These are phyloP conservation scores for Monosporascus sp. DNA, from an alignment of 2,329 filamentous ascomycete species.

Conservation along the genomic window DNA sequence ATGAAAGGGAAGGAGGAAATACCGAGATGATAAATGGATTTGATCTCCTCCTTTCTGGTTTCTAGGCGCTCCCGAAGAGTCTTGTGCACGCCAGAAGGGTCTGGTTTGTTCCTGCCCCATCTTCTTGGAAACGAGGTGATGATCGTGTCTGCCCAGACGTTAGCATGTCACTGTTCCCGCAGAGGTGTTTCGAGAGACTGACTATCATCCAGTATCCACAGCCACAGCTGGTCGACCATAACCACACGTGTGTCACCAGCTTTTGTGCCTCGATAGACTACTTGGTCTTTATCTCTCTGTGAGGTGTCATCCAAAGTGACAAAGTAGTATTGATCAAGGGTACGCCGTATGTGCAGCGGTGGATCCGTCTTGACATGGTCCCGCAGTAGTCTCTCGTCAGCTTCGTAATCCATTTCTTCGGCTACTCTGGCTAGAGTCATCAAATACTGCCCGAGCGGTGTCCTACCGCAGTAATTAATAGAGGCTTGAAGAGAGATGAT, in stretches of 20 bases:
- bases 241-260: constrained; percentile 2
- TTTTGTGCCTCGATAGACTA: constrained; percentile 11
- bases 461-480: neutral
- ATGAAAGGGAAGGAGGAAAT: neutral
- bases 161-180: neutral
- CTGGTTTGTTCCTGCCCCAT: constrained; percentile 32
- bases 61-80: constrained; percentile 23
- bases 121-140: constrained; percentile 33
- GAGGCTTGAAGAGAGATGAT: neutral
- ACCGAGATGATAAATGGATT: constrained; percentile 21
- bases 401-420: constrained; percentile 30
- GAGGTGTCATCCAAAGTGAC: constrained; percentile 22
- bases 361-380: constrained; percentile 22
- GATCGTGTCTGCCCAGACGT: constrained; percentile 25
- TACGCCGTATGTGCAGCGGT: constrained; percentile 21
- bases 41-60: constrained; percentile 13
- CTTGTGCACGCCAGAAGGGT: constrained; percentile 30
- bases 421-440: constrained; percentile 28
- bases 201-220: constrained; percentile 13
- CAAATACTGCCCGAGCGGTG: constrained; percentile 22
- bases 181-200: too few species aligned
- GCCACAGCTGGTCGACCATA: constrained; percentile 15
- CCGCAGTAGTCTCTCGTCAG: constrained; percentile 28
- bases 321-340: constrained; percentile 26
- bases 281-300: constrained; percentile 14